A percentile compares a stretch with the other conserved stretches of the same genome.
Evolutionary conservation across 1,139 yeast genomes (phyloP).

Genomic region (Taphrina pruni): DNA sequence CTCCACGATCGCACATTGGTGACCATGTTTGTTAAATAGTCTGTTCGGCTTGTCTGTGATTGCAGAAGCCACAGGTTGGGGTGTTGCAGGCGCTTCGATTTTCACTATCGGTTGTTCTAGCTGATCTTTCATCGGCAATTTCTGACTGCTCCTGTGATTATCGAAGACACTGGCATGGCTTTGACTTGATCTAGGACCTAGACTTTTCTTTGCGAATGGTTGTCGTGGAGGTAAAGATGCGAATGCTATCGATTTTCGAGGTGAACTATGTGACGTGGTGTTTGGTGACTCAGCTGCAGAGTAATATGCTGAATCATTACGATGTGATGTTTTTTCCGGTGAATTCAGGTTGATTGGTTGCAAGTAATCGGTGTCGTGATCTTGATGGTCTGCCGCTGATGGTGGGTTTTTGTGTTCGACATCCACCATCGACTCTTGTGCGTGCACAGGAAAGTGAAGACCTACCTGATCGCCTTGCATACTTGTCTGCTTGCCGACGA

Average conservation of each 20-base stretch:
- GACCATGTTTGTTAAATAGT: too few relatives aligned
- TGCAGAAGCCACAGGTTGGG: not conserved
- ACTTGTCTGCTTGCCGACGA: not conserved
- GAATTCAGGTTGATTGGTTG: constrained; percentile 32
- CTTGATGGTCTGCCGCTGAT: not conserved
- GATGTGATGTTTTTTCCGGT: constrained; percentile 17
- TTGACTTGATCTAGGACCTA: constrained; percentile 35
- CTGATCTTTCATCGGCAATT: not conserved
- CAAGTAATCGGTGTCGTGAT: constrained; percentile 21
- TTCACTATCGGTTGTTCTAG: not conserved
- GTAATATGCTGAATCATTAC: constrained; percentile 16
- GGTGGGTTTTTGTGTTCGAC: not conserved
- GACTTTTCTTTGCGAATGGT: constrained; percentile 39
- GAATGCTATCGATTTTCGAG: constrained; percentile 32
- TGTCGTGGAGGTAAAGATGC: constrained; percentile 40
- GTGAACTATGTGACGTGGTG: constrained; percentile 7
- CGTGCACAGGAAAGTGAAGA: not conserved
- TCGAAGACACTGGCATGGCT: constrained; percentile 19
- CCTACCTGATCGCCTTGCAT: not conserved
- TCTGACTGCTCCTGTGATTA: not conserved
- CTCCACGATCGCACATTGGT: too few relatives aligned
- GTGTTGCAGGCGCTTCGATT: constrained; percentile 18
- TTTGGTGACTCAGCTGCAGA: constrained; percentile 17
- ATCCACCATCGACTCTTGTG: not conserved
- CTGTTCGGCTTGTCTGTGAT: too few relatives aligned